phyloP scores from a whole-genome alignment of 352 stramenopile genomes.

The Aphanomyces astaci region DNA sequence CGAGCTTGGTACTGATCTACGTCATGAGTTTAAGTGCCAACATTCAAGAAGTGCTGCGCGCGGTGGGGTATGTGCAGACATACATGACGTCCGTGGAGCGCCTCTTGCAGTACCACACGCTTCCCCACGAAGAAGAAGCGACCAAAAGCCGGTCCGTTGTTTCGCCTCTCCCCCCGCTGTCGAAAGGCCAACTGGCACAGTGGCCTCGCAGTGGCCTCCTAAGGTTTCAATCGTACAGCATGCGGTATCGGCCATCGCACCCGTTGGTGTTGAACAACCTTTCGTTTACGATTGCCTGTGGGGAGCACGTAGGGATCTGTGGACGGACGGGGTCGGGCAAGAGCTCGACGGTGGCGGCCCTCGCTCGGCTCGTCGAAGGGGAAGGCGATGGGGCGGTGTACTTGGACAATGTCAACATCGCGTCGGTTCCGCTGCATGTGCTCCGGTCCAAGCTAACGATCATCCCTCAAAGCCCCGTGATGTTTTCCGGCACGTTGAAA shows the following conservation, averaged over 20 bases:
- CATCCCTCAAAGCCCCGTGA: conserved; percentile 72
- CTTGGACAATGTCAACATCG: conserved; percentile 65
- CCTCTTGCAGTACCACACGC: neutral
- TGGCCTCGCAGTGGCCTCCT: neutral
- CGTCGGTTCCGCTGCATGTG: conserved; percentile 44
- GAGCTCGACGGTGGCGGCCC: conserved; percentile 10
- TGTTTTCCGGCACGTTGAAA: conserved; percentile 72
- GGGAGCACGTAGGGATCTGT: conserved; percentile 21
- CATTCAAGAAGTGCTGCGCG: neutral
- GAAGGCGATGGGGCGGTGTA: conserved; percentile 46
- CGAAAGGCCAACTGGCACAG: neutral
- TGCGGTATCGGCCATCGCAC: conserved; percentile 63
- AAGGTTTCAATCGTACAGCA: neutral
- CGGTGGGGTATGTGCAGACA: neutral
- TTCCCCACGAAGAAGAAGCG: neutral
- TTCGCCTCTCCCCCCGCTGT: neutral
- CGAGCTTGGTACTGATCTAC: conserved; percentile 47
- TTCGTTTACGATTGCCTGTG: conserved; percentile 2
- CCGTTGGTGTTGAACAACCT: conserved; percentile 23
- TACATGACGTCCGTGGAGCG: conserved; percentile 13
- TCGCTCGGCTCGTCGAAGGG: conserved; percentile 1
- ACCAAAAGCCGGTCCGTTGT: no score
- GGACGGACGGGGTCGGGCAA: conserved; percentile 22
- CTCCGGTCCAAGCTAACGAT: conserved; percentile 73
- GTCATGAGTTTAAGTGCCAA: neutral